Base-by-base conservation (phyloP, 169 alveolate genomes). In the Theileria luwenshuni region DNA sequence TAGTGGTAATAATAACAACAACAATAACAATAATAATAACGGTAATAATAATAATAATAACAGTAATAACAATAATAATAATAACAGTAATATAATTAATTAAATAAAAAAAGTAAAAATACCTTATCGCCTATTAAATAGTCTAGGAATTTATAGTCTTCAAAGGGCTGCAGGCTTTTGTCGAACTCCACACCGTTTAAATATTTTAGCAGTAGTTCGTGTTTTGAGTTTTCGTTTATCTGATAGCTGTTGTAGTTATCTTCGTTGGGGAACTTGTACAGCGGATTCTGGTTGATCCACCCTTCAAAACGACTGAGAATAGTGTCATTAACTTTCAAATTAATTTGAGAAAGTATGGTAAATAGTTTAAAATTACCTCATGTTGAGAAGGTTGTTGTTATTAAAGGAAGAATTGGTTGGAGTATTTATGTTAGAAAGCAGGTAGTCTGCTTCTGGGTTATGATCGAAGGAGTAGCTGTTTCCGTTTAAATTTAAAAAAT, bases 391-490 rank as follows among this genome's bases (percentile, higher is more conserved):
- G 17, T 41, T 62, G 32, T 59, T 59, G 8, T 3, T 5, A 21
- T 5, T 51, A 35, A 51, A 13, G 7, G 60, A 6, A 19, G 65
- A 23, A 1, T 62, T 10, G 30, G 27, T 62, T 12, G 58, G 58
- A 15, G 72, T 25, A n/a, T 21, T 62, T 30, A 62, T 62, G n/a
- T 62, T 62, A 35, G 72, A 41, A 33, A 62, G 72, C 3, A 62
- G 54, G 10, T 6, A 62, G 54, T 62, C 72, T 1, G 72, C 72
- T 7, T 62, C 72, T 12, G 19, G 45, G 17, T 62, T 62, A 25
- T 62, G 23, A 25, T 62, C 72, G 12, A 62, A 62, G 1, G 52
- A 43, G 54, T 62, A 41, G 51, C 0, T 23, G 25, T 13, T 3
- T 28, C 13, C 47, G 35, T 59, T 10, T 7, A 32, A 25, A 6